phyloP scores from a whole-genome alignment of 2,329 filamentous ascomycete species.

The Exophiala oligosperma region DNA sequence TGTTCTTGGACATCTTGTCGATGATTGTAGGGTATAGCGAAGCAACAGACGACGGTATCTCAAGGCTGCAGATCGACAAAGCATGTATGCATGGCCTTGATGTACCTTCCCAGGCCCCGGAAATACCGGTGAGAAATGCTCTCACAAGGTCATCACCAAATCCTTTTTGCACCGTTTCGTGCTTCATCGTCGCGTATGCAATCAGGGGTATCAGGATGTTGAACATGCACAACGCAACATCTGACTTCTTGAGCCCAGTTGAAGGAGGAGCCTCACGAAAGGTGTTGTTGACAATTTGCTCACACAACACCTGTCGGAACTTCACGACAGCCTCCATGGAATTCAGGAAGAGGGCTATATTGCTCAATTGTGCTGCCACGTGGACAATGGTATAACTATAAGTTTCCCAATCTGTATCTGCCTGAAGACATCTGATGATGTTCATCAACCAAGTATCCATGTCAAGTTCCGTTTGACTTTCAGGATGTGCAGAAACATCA shows the following conservation, averaged over 20 bases:
- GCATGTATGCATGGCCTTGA: constrained; percentile 94
- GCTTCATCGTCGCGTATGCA: constrained; percentile 68
- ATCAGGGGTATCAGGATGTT: constrained; percentile 84
- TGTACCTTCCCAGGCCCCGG: constrained; percentile 71
- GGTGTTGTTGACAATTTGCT: constrained; percentile 73
- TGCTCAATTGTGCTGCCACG: constrained; percentile 82
- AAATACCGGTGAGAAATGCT: constrained; percentile 81
- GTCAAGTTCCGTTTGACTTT: constrained; percentile 49
- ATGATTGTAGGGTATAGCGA: constrained; percentile 83
- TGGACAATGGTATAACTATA: constrained; percentile 89
- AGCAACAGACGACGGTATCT: constrained; percentile 82
- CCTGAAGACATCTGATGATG: constrained; percentile 70
- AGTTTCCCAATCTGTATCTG: constrained; percentile 82
- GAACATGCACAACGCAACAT: constrained; percentile 86
- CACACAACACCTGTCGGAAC: constrained; percentile 74
- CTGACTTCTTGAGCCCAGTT: constrained; percentile 80
- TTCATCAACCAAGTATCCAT: constrained; percentile 74
- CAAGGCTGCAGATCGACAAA: constrained; percentile 90
- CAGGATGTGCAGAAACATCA: constrained; percentile 3
- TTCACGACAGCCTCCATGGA: constrained; percentile 73
- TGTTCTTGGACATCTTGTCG: constrained; percentile 92
- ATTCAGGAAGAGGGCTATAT: constrained; percentile 78
- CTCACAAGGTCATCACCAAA: constrained; percentile 74
- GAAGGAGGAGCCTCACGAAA: constrained; percentile 79
- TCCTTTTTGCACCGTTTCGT: constrained; percentile 74